Base-by-base conservation (phyloP, 768 basidiomycete species). In the Russula lepida region DNA sequence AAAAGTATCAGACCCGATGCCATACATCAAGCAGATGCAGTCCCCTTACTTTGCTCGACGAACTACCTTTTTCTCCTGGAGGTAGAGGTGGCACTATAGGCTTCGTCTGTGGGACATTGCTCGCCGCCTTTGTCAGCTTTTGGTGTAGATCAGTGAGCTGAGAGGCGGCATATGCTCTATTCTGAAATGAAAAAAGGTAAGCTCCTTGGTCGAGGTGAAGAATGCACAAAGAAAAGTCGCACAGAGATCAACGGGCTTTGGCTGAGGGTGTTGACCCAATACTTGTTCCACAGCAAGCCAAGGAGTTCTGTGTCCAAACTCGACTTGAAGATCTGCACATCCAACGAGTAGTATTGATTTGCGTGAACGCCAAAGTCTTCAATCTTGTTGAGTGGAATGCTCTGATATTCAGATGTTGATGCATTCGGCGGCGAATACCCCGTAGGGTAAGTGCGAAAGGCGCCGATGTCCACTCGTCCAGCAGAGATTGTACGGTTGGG, bases 311-410 rank as follows among this genome's bases (percentile, higher is more conserved):
- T 86, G 71, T 99, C 97, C 53, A 95, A 75, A 61, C 81, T 85
- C 27, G 87, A 90, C 73, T 97, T 98, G 83, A 97, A 99, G 55
- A 98, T 88, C 70, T 94, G 86, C 19, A 99, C 88, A 33, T 95
- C 94, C 15, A 99, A 80, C 25, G 84, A 89, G 71, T 99, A 99
- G 72, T 99, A 99, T 63, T 92, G 86, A 69, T 91, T 90, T 35
- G 95, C 94, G 69, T 99, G 97, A 4, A 98, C 97, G 72, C 97
- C 97, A 70, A 99, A 99, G 72, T 99, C 97, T 73, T 98, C 97
- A 61, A 99, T 95, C 78, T 99, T 99, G 77, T 81, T 85, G 41
- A 97, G 80, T 0, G 97, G 97, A 68, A 98, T 98, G 51, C 90
- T 93, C 72, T 99, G 95, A 69, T 98, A 98, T 72, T 95, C 89